A percentile compares a stretch with the other conserved stretches of the same genome.
These are phyloP conservation scores for Torrubiellomyces zombiae DNA, from an alignment of 2,329 filamentous ascomycete genomes.

Conservation along the genomic window DNA sequence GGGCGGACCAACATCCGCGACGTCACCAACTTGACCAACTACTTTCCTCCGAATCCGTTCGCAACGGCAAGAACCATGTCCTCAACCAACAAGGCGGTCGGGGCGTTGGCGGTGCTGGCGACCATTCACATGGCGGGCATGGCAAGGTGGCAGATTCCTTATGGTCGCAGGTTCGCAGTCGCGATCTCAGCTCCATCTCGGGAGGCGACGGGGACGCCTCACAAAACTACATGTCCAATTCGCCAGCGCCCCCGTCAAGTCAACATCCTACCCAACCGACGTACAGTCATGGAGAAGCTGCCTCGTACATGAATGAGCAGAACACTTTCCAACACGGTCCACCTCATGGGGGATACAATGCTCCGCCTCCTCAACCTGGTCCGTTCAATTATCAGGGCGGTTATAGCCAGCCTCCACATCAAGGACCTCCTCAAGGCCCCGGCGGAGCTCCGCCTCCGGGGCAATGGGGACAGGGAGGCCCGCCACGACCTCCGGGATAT, in stretches of 20 bases:
- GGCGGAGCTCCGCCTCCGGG: slow-evolving; percentile 7
- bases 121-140: slow-evolving; percentile 31
- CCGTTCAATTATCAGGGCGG: slow-evolving; percentile 15
- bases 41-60: slow-evolving; percentile 73
- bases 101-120: slow-evolving; percentile 14
- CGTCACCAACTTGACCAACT: slow-evolving; percentile 53
- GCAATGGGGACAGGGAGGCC: slow-evolving; percentile 4
- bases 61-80: slow-evolving; percentile 64
- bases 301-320: slow-evolving; percentile 11
- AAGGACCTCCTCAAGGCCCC: slow-evolving; percentile 12
- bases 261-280: slow-evolving; percentile 13
- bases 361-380: slow-evolving; percentile 16
- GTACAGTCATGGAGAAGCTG: slow-evolving; percentile 25
- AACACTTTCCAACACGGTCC: slow-evolving; percentile 8
- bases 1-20: slow-evolving; percentile 56
- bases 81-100: slow-evolving; percentile 19
- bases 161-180: slow-evolving; percentile 43
- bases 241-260: slow-evolving; percentile 19
- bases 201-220: slow-evolving; percentile 25
- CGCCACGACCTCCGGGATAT: slow-evolving; percentile 5
- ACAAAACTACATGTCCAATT: slow-evolving; percentile 20
- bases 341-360: slow-evolving; percentile 12
- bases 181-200: slow-evolving; percentile 39
- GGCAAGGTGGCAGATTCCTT: slow-evolving; percentile 42
- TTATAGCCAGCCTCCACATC: slow-evolving; percentile 15